Percentiles rank a stretch among this genome's conserved stretches.
phyloP scores from a whole-genome alignment of 225 moss, liverwort and hornwort species.

The Sphagnum contortum region DNA sequence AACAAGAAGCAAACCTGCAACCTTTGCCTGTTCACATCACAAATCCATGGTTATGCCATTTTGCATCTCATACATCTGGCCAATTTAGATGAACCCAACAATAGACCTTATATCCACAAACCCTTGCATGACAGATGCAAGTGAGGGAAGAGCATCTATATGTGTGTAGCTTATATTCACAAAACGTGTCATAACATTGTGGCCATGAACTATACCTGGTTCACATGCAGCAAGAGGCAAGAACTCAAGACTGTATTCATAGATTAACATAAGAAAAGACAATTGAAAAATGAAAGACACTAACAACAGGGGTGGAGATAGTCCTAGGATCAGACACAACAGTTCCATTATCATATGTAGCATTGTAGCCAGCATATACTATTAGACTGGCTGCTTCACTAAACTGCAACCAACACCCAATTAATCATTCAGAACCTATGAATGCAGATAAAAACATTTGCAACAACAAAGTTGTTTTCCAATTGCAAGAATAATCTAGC shows the following conservation, averaged over 20 bases:
- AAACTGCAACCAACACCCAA: constrained; percentile 23
- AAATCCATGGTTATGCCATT: no score
- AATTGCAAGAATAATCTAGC: background rate
- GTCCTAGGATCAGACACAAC: constrained; percentile 37
- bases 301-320: constrained; percentile 30
- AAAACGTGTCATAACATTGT: background rate
- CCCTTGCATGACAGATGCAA: background rate
- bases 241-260: background rate
- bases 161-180: background rate
- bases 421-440: no score
- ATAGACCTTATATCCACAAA: no score
- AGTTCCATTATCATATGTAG: constrained; percentile 23
- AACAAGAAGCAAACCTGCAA: constrained; percentile 41
- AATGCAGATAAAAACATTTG: no score
- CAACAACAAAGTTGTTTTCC: background rate
- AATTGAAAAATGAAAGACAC: background rate
- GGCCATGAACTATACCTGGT: background rate
- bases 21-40: constrained; percentile 20
- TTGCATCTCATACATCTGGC: no score
- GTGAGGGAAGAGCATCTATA: background rate
- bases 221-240: background rate
- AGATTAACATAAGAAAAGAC: background rate
- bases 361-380: constrained; percentile 37
- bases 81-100: no score
- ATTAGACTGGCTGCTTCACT: constrained; percentile 31